A percentile compares a stretch with the other conserved stretches of the same genome.
Conservation (phyloP, 2,329 filamentous ascomycete species). For the Fusarium lateritium region DNA sequence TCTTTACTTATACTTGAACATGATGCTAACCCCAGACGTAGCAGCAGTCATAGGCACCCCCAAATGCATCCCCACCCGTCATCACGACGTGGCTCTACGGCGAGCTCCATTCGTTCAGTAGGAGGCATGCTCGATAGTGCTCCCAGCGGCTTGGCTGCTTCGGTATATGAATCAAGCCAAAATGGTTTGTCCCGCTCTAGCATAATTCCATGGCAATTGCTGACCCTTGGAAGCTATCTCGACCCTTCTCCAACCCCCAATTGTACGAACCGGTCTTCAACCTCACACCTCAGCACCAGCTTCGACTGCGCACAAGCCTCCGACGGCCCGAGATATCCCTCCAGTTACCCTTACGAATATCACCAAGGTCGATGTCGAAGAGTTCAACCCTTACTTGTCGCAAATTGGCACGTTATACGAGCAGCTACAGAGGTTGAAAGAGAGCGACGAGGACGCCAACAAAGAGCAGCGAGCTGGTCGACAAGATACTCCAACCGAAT, state of each 20-base stretch:
- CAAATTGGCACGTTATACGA: conserved; percentile 92
- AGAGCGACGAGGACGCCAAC: conserved; percentile 76
- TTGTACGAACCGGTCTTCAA: conserved; percentile 87
- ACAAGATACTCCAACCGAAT: conserved; percentile 60
- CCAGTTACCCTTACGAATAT: conserved; percentile 94
- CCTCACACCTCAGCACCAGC: conserved; percentile 80
- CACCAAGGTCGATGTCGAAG: conserved; percentile 81
- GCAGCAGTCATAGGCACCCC: conserved; percentile 57
- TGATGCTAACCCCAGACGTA: conserved; percentile 45
- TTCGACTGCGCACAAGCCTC: conserved; percentile 83
- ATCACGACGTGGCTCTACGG: conserved; percentile 82
- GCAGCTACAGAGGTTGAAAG: conserved; percentile 86
- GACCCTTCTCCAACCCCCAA: conserved; percentile 90
- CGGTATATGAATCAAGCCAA: conserved; percentile 80
- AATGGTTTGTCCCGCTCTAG: conserved; percentile 74
- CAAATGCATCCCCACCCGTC: conserved; percentile 63
- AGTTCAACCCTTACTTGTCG: conserved; percentile 86
- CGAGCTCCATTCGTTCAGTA: conserved; percentile 90
- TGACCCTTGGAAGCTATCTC: conserved; percentile 78
- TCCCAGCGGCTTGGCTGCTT: conserved; percentile 67
- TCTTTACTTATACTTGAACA: neutral
- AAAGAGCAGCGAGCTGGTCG: conserved; percentile 59
- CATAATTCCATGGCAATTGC: conserved; percentile 8
- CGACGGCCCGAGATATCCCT: conserved; percentile 90
- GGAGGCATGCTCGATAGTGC: conserved; percentile 85